These are phyloP conservation scores for Lasiodiplodia gonubiensis DNA, from an alignment of 2,329 filamentous ascomycete genomes.

Conservation along the genomic window DNA sequence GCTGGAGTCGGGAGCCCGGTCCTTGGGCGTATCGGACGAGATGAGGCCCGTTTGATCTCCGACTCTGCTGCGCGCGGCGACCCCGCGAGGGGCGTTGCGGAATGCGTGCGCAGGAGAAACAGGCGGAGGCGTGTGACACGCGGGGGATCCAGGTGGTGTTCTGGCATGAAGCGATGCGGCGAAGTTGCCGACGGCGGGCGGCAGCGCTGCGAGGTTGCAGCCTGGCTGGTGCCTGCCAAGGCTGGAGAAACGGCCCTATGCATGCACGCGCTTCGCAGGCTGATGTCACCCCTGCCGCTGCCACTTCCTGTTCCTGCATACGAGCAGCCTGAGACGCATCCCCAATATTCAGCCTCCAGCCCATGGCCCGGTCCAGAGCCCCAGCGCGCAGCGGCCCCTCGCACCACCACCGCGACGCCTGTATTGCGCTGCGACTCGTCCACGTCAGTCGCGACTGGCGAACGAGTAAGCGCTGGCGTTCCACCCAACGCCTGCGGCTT, in stretches of 20 bases:
- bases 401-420: not conserved
- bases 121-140: not conserved
- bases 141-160: not conserved
- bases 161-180: conserved; percentile 11
- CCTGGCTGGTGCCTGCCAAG: conserved; percentile 4
- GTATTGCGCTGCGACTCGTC: not conserved
- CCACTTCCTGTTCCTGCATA: conserved; percentile 14
- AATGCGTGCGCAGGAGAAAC: not conserved
- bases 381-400: not conserved
- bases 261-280: conserved; percentile 5
- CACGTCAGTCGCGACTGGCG: not conserved
- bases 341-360: not conserved
- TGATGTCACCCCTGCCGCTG: conserved; percentile 12
- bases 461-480: not conserved
- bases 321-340: conserved; percentile 15
- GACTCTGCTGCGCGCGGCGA: not conserved
- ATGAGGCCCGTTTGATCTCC: conserved; percentile 20
- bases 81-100: not conserved
- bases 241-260: conserved; percentile 17
- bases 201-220: not conserved
- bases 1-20: not conserved
- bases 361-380: not conserved
- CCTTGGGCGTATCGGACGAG: not conserved
- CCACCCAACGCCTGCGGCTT: not conserved
- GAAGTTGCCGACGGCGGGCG: not conserved